Evolutionary conservation across 345 rosid species (phyloP).

Genomic region (Dipteronia sinensis): DNA sequence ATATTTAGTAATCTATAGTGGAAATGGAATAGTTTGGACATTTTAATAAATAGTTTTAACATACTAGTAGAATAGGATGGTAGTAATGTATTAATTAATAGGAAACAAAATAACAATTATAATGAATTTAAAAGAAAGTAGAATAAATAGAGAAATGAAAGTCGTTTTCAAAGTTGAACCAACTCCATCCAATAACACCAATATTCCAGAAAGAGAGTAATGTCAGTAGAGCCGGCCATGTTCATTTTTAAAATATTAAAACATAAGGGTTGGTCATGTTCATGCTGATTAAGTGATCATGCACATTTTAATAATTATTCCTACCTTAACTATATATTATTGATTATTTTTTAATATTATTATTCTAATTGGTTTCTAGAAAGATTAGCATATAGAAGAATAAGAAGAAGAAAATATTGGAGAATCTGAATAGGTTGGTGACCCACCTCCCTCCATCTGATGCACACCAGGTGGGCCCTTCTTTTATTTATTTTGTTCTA

Average conservation of each 20-base stretch:
- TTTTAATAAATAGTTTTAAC: too few relatives aligned
- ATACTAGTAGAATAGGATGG: background rate
- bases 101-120: background rate
- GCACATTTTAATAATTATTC: background rate
- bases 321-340: background rate
- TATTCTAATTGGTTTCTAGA: conserved; percentile 20
- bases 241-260: background rate
- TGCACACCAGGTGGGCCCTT: background rate
- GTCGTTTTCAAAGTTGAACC: conserved; percentile 24
- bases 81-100: background rate
- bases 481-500: background rate
- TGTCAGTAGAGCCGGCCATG: conserved; percentile 28
- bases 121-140: background rate
- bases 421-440: conserved; percentile 24
- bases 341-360: background rate
- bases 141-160: background rate
- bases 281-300: background rate
- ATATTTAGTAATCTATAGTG: too few relatives aligned
- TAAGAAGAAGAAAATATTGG: background rate
- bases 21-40: too few relatives aligned
- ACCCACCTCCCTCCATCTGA: conserved; percentile 18
- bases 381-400: background rate
- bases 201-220: conserved; percentile 7
- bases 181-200: background rate
- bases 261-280: background rate